These are phyloP conservation scores for Hanseniaspora vineae DNA, from an alignment of 805 yeast species.

Conservation along the genomic window DNA sequence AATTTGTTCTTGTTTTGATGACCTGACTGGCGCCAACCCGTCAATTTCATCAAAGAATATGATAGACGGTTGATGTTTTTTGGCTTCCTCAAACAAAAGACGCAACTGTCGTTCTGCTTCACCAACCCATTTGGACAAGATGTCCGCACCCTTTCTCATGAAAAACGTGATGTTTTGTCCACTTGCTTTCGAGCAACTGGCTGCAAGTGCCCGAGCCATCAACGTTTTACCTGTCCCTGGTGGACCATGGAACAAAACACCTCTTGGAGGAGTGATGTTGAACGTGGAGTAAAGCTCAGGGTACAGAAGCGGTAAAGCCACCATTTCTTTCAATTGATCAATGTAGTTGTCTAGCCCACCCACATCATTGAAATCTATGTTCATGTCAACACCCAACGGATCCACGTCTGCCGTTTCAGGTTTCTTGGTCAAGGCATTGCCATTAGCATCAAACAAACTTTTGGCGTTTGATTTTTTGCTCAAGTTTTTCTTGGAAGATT, in stretches of 20 bases:
- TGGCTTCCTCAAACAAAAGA: constrained; percentile 87
- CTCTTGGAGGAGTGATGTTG: constrained; percentile 90
- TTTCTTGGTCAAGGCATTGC: constrained; percentile 25
- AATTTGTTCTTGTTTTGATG: constrained; percentile 95
- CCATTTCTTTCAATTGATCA: constrained; percentile 92
- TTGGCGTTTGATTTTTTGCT: constrained; percentile 15
- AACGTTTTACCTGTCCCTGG: constrained; percentile 98
- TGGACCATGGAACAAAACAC: constrained; percentile 95
- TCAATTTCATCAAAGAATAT: constrained; percentile 97
- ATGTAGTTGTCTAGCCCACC: constrained; percentile 91
- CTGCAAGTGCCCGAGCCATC: constrained; percentile 95
- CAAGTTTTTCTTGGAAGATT: constrained; percentile 22
- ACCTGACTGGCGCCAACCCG: constrained; percentile 95
- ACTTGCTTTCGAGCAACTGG: constrained; percentile 70
- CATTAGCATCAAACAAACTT: background rate
- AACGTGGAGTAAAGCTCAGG: constrained; percentile 89
- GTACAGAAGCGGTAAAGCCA: constrained; percentile 78
- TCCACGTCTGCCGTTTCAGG: constrained; percentile 74
- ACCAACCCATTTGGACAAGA: constrained; percentile 96
- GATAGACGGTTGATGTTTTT: constrained; percentile 88
- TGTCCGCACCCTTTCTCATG: constrained; percentile 98
- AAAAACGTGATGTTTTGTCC: constrained; percentile 83
- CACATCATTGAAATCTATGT: constrained; percentile 68
- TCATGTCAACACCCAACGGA: constrained; percentile 83
- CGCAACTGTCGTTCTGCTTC: constrained; percentile 95